Base-by-base conservation (phyloP, 2,329 filamentous ascomycete species). In the Sporothrix variecibatus region DNA sequence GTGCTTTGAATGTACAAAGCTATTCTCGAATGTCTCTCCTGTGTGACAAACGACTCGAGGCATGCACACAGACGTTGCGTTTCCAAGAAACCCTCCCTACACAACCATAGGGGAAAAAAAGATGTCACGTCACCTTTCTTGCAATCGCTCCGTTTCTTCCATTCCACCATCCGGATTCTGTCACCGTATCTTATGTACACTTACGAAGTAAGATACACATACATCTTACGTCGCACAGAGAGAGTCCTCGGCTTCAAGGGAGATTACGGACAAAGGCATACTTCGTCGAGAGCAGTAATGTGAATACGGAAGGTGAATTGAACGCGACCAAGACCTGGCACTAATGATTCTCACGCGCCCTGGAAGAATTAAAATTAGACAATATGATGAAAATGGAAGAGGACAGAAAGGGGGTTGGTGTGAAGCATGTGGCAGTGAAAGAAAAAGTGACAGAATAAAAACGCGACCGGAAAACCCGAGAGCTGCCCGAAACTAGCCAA, bases 51-150 rank as follows among this genome's bases (percentile, higher is more conserved):
- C 46, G 12, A 49, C 56, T 34, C 28, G 28, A 60, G 60, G 23
- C 64, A 67, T 67, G 62, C 23, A 49, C 34, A 7, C 34, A 12
- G 34, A 26, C 60, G n/a, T 64, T 64, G 60, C 31, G 60, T 20
- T 40, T 40, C 34, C 34, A 64, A 64, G 40, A 5, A 15, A 49
- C 56, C 26, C 3, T 60, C 15, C 28, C 40, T 11, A 43, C 40
- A 12, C n/a, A 62, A 62, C 58, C 51, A 26, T 26, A 9, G 12
- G 8, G 23, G 20, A 34, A 31, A 38, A 62, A 64, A 64, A 40
- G 34, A 64, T 64, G 31, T 40, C 60, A 64, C 34, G 60, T 40
- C 60, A 40, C 60, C 15, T 64, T 64, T 64, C 60, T 62, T 20
- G 31, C 34, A 20, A 64, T 40, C 34, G 34, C 40, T 40, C 34